Base-by-base conservation (phyloP, 1,139 yeast species). In the Hanseniaspora uvarum region DNA sequence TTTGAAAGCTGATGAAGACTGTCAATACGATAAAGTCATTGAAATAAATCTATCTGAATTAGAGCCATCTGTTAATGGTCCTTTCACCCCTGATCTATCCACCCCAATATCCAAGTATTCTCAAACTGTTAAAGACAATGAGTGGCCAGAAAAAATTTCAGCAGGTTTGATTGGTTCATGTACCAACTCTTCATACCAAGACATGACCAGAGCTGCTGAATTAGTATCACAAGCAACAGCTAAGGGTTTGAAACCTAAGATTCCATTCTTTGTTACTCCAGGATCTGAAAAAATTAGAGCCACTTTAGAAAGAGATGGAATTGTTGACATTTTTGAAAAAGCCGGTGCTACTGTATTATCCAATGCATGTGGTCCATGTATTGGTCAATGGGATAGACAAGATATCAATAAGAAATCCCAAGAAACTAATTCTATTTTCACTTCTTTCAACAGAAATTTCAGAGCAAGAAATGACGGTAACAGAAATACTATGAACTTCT, bases 281-380 rank as follows among this genome's bases (percentile, higher is more conserved):
- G 98, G 98, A 61, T 86, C 96, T n/a, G 98, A 92, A 72, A 96
- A 88, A 72, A 86, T 92, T 63, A 81, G 97, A 69, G 97, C 98
- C 52, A 92, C 98, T 48, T 83, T 92, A 62, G 96, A 87, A 70
- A 81, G 96, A 69, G 97, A 92, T 67, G 97, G 97, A 18, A 75
- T 86, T 60, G 79, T 85, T 55, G 78, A 83, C 44, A 80, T 84
- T 38, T 87, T 92, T 66, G 82, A 83, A 67, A 76, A 81, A 50
- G 84, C 83, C 63, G 96, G 96, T 56, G 97, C 95, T 52, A 76
- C 80, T 54, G 96, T 92, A 18, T 75, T 92, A 60, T 96, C 97
- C 44, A 92, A 92, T 66, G 98, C 98, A 16, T 92, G 98, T 75
- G 98, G 98, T 56, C 98, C 97, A 59, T 92, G 98, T 75, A 92